phyloP scores from a whole-genome alignment of 371 early-diverging fungal species.

The Fennellomyces sp. region DNA sequence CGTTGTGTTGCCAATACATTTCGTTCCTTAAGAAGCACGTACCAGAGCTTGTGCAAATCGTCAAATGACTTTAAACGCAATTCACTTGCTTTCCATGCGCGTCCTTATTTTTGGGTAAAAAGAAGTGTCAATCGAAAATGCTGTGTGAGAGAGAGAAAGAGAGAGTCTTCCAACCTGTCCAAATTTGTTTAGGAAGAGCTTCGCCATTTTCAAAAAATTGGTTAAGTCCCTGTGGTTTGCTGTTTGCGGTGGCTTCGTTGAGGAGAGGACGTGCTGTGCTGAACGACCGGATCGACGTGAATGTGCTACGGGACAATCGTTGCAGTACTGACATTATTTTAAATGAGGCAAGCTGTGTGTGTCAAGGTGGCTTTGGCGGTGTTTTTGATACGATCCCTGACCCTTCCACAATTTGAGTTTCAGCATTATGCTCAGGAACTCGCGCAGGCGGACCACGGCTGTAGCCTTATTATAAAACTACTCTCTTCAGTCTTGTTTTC shows the following conservation, averaged over 20 bases:
- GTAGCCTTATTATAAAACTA: too few relatives aligned
- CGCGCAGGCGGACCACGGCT: too few relatives aligned
- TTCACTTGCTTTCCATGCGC: conserved; percentile 91
- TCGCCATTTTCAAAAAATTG: conserved; percentile 89
- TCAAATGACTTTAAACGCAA: conserved; percentile 93
- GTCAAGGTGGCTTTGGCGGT: too few relatives aligned
- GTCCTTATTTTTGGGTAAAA: conserved; percentile 73
- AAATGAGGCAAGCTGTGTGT: too few relatives aligned
- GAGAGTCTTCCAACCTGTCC: conserved; percentile 71
- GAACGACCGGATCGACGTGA: conserved; percentile 22
- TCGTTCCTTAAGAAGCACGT: conserved; percentile 92
- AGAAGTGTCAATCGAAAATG: too few relatives aligned
- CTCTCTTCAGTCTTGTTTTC: too few relatives aligned
- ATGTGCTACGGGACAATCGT: conserved; percentile 1
- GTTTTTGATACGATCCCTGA: too few relatives aligned
- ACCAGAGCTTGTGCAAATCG: conserved; percentile 97
- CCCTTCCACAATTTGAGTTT: too few relatives aligned
- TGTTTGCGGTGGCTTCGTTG: conserved; percentile 12
- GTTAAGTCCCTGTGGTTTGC: conserved; percentile 64
- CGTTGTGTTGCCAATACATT: conserved; percentile 88
- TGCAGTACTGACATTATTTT: conserved; percentile 6
- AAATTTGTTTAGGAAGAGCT: conserved; percentile 64
- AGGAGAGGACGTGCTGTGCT: conserved; percentile 27
- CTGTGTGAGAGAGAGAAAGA: too few relatives aligned
- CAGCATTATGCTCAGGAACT: too few relatives aligned